phyloP scores from a whole-genome alignment of 495 filamentous ascomycete genomes.

The Aspergillus campestris region DNA sequence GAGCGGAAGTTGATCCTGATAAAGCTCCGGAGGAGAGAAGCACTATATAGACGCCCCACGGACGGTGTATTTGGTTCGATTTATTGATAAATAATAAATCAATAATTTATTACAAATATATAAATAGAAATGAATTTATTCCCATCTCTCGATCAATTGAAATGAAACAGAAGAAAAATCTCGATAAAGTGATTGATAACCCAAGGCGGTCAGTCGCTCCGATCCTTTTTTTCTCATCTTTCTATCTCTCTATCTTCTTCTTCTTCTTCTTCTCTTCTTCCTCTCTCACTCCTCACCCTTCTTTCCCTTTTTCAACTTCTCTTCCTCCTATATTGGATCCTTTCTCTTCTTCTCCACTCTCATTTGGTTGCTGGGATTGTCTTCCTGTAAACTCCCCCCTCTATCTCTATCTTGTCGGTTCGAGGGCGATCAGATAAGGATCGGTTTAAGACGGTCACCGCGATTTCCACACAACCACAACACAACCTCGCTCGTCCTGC shows the following conservation, averaged over 20 bases:
- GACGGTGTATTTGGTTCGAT: no score
- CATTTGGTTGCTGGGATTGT: conserved; percentile 4
- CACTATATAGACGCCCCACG: no score
- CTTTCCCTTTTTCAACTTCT: background rate
- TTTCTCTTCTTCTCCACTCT: conserved; percentile 1
- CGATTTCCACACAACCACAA: no score
- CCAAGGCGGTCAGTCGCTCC: conserved; percentile 25
- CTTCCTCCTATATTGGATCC: background rate
- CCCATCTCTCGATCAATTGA: no score
- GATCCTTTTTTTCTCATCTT: conserved; percentile 12
- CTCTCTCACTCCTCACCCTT: background rate
- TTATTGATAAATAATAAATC: no score
- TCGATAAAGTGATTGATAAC: conserved; percentile 10
- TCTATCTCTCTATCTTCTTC: conserved; percentile 9
- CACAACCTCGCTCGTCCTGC: background rate
- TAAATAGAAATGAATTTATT: conserved; percentile 1
- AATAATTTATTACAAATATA: no score
- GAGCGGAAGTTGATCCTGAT: no score
- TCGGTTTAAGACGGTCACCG: no score
- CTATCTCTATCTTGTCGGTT: background rate
- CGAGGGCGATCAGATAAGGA: background rate
- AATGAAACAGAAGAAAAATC: background rate
- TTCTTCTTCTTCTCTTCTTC: background rate
- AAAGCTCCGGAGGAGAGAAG: no score
- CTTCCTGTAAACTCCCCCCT: conserved; percentile 3